phyloP scores from a whole-genome alignment of 257 asterid genomes.

The Hygrophila difformis region DNA sequence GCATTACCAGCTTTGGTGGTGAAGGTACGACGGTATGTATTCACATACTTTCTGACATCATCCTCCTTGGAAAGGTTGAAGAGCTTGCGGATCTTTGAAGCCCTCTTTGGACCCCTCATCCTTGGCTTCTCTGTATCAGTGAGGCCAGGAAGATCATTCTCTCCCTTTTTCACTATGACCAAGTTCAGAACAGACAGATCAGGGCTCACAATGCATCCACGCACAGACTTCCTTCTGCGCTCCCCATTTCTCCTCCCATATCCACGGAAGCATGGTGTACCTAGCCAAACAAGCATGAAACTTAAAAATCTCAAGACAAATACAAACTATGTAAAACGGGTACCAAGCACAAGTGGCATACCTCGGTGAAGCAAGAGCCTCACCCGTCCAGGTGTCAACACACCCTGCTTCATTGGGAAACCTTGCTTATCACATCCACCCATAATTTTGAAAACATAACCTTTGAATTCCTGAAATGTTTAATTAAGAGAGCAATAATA shows the following conservation, averaged over 20 bases:
- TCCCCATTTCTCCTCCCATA: slow-evolving; percentile 24
- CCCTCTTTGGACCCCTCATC: slow-evolving; percentile 23
- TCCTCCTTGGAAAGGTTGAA: slow-evolving; percentile 20
- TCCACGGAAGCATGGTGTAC: slow-evolving; percentile 28
- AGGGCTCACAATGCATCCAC: slow-evolving; percentile 25
- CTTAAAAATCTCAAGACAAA: not conserved
- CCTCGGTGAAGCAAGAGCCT: slow-evolving; percentile 18
- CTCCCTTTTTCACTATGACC: slow-evolving; percentile 19
- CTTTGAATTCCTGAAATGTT: slow-evolving; percentile 32
- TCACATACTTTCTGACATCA: slow-evolving; percentile 11
- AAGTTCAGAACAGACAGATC: slow-evolving; percentile 14
- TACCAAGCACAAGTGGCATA: not conserved
- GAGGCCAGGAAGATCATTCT: slow-evolving; percentile 14
- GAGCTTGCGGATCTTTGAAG: slow-evolving; percentile 19
- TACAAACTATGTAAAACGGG: not conserved
- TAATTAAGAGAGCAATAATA: too few species aligned
- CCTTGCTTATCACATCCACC: slow-evolving; percentile 26
- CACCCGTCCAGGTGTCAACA: slow-evolving; percentile 24
- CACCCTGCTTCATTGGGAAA: slow-evolving; percentile 26
- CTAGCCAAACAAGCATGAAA: slow-evolving; percentile 3
- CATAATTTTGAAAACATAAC: slow-evolving; percentile 30
- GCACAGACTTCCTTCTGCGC: slow-evolving; percentile 24
- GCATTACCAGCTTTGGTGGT: slow-evolving; percentile 29
- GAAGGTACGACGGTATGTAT: slow-evolving; percentile 40
- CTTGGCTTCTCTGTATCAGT: slow-evolving; percentile 17